phyloP scores from a whole-genome alignment of 768 basidiomycete species.

The Zangia roseola region DNA sequence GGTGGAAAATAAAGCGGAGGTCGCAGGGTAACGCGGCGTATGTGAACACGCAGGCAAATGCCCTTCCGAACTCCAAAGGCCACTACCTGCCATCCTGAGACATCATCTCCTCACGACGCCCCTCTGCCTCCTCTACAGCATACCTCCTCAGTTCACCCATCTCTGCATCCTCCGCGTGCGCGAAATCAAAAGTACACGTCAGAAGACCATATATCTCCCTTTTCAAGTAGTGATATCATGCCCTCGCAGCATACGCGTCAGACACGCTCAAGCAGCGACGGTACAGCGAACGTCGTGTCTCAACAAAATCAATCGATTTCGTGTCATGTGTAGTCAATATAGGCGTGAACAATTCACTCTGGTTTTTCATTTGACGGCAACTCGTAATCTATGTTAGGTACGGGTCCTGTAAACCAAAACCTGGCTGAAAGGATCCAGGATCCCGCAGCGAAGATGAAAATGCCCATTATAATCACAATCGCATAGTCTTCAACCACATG shows the following conservation, averaged over 20 bases:
- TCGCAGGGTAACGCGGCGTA: constrained; percentile 26
- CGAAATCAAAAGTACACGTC: not conserved
- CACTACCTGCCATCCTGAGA: constrained; percentile 23
- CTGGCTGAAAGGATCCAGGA: constrained; percentile 34
- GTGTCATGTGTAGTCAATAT: not conserved
- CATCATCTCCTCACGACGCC: constrained; percentile 7
- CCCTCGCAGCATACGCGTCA: not conserved
- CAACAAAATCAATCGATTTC: not conserved
- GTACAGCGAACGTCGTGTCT: too few relatives aligned
- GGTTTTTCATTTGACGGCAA: constrained; percentile 1
- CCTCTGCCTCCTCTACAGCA: not conserved
- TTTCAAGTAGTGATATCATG: not conserved
- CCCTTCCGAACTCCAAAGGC: constrained; percentile 11
- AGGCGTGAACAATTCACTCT: not conserved
- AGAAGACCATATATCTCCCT: not conserved
- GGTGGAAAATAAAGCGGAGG: constrained; percentile 6
- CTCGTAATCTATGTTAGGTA: constrained; percentile 21
- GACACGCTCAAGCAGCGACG: too few relatives aligned
- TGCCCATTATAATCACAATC: constrained; percentile 23
- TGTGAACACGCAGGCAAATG: constrained; percentile 22
- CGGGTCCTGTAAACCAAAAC: constrained; percentile 32
- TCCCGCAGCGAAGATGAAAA: constrained; percentile 27
- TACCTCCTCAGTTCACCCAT: not conserved
- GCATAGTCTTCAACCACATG: not conserved
- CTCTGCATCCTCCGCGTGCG: not conserved